Base-by-base conservation (phyloP, 257 asterid genomes). In the Agastache rugosa region DNA sequence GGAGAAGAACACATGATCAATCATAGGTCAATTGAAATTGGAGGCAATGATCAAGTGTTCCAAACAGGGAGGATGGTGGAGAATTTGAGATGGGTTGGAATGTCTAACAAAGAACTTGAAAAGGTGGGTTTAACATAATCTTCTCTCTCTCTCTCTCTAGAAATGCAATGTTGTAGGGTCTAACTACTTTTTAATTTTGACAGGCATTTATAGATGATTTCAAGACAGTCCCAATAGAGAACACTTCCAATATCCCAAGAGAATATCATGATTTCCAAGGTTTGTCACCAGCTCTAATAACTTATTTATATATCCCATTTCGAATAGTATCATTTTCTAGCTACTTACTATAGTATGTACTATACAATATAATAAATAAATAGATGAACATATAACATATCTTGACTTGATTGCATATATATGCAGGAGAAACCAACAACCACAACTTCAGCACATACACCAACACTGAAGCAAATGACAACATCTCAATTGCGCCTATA, bases 11-110 rank as follows among this genome's bases (percentile, higher is more conserved):
- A 71, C 16, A 5, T 5, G 37, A 31, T 31, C 37, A 67, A 73
- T 48, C 72, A 73, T 8, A 79, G 80, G 77, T 60, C 87, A 50
- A 86, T 88, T 25, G 84, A 80, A 67, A 81, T 89, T 74, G 87
- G 67, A 53, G 89, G 87, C 16, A 76, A 76, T 58, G 87, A 85
- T 73, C 87, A 83, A 16, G 79, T 69, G 4, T 83, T 83, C 65
- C 78, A 78, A 71, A 37, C 84, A 48, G 89, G 85, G 51, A 84
- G 89, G 69, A 84, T 83, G 89, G 87, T 81, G 25, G 94, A 90
- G 81, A 89, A 89, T 48, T 82, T 89, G 84, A 87, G 95, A 75
- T 85, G 92, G 95, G 78, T 87, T 35, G 95, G 90, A 42, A 85
- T 85, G 90, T 80, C 90, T 34, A 80, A 82, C 78, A 56, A 75